These are phyloP conservation scores for Yamadazyma friedrichii DNA, from an alignment of 1,139 yeast species.

Conservation along the genomic window DNA sequence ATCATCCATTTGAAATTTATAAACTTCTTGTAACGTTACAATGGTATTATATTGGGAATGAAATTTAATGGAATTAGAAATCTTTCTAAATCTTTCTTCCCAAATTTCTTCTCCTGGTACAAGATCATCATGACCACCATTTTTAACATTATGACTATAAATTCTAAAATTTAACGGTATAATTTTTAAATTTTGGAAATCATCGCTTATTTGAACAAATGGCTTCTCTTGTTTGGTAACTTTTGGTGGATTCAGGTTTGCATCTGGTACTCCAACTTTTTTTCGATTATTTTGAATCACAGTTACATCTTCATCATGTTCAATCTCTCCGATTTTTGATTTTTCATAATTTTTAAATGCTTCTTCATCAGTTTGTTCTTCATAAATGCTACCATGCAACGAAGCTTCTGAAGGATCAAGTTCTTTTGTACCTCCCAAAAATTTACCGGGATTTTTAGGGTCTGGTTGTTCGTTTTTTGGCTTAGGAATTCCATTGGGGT, in stretches of 20 bases:
- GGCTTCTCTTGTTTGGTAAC: constrained; percentile 19
- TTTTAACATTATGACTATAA: constrained; percentile 40
- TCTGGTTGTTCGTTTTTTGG: constrained; percentile 5
- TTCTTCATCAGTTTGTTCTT: constrained; percentile 15
- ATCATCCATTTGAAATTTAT: constrained; percentile 33
- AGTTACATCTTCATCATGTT: constrained; percentile 17
- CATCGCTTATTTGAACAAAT: constrained; percentile 17
- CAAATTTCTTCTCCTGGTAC: constrained; percentile 33
- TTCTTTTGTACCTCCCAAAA: constrained; percentile 24
- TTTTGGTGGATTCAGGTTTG: constrained; percentile 12
- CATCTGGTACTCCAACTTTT: constrained; percentile 32
- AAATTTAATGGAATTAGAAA: constrained; percentile 29
- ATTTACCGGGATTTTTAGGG: constrained; percentile 16
- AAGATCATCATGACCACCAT: constrained; percentile 29
- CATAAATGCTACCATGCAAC: constrained; percentile 17
- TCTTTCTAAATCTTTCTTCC: constrained; percentile 24
- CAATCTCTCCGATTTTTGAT: constrained; percentile 14
- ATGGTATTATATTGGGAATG: constrained; percentile 25
- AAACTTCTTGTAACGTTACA: constrained; percentile 37
- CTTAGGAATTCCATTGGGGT: constrained; percentile 7
- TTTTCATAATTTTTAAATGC: constrained; percentile 9
- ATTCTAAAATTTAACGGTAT: constrained; percentile 28
- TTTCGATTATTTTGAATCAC: not conserved
- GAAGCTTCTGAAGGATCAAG: constrained; percentile 19
- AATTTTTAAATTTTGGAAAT: constrained; percentile 14